Base-by-base conservation (phyloP, 768 basidiomycete species). In the Hydnum rufescens region DNA sequence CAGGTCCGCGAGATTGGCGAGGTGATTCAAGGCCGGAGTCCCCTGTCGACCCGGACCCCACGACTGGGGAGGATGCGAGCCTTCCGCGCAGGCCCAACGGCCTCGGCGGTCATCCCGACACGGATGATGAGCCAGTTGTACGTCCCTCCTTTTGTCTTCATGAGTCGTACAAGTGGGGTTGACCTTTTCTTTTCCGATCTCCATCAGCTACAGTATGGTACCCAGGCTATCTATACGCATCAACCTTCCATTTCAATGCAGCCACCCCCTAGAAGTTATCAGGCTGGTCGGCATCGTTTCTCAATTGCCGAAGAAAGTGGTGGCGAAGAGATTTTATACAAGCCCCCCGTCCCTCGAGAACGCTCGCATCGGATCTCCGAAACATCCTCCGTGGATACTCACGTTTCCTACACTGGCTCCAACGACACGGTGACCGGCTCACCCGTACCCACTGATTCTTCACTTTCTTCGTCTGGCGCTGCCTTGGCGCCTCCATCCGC, bases 301-400 rank as follows among this genome's bases (percentile, higher is more conserved):
- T 88, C 84, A 0, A 71, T 76, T 54, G 74, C 82, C 4, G 80
- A 83, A 57, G 86, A 88, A 64, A 88, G 85, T 60, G 86, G 86
- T 3, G 85, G 86, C 39, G 86, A 89, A 64, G 86, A 89, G 64
- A 88, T 89, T 55, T 67, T 89, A 26, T 89, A 89, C 55, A 56
- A 56, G 30, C 55, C 55, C 29, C 55, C 55, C 6, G 16, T 42
- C 8, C 55, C 44, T 16, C 25, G 13, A 8, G 8, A 13, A 47
- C 1, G 25, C 25, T 8, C 8, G 13, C 44, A 16, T 26, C 44
- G 13, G 8, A 8, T 47, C 13, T 26, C 44, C 44, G 8, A 13
- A 8, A 28, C 1, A 13, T 8, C 8, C 25, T 13, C 44, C 26
- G 16, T 47, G 13, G 44, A 13, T 13, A 47, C 44, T 28, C 13